Conservation (phyloP, 2,329 filamentous ascomycete genomes). For the Cordyceps fumosorosea region DNA sequence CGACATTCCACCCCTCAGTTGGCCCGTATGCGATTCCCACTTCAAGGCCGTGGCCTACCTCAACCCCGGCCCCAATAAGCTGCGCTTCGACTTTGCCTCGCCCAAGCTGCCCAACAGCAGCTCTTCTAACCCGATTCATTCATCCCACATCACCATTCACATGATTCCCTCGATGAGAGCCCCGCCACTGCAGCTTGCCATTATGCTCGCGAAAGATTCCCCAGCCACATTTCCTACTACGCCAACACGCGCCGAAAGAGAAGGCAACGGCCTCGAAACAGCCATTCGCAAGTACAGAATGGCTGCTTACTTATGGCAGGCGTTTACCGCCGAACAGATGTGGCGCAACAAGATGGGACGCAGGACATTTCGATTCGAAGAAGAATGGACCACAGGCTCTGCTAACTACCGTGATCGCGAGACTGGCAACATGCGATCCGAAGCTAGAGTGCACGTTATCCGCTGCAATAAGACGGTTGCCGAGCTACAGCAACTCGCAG, state of each 20-base stretch:
- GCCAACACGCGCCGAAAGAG: slow-evolving; percentile 66
- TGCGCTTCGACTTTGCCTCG: slow-evolving; percentile 82
- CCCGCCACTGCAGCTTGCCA: slow-evolving; percentile 83
- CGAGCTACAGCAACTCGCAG: slow-evolving; percentile 71
- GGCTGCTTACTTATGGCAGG: slow-evolving; percentile 94
- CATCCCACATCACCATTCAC: slow-evolving; percentile 74
- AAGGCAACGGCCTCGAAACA: slow-evolving; percentile 74
- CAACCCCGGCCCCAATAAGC: slow-evolving; percentile 80
- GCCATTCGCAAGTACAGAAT: slow-evolving; percentile 89
- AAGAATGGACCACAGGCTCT: slow-evolving; percentile 86
- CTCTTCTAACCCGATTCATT: slow-evolving; percentile 63
- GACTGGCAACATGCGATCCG: slow-evolving; percentile 71
- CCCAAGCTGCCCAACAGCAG: slow-evolving; percentile 69
- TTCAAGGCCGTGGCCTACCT: slow-evolving; percentile 91
- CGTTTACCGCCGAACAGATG: slow-evolving; percentile 97
- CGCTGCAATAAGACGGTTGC: slow-evolving; percentile 75
- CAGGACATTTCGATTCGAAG: slow-evolving; percentile 83
- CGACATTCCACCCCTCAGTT: slow-evolving; percentile 71
- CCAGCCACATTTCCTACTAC: slow-evolving; percentile 76
- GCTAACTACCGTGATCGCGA: slow-evolving; percentile 69
- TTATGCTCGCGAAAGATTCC: slow-evolving; percentile 83
- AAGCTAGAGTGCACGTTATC: slow-evolving; percentile 84
- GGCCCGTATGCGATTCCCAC: slow-evolving; percentile 83
- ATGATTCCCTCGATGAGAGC: slow-evolving; percentile 73
- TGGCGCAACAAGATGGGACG: slow-evolving; percentile 79